Conservation (phyloP, 257 asterid genomes). For the Capsicum baccatum region DNA sequence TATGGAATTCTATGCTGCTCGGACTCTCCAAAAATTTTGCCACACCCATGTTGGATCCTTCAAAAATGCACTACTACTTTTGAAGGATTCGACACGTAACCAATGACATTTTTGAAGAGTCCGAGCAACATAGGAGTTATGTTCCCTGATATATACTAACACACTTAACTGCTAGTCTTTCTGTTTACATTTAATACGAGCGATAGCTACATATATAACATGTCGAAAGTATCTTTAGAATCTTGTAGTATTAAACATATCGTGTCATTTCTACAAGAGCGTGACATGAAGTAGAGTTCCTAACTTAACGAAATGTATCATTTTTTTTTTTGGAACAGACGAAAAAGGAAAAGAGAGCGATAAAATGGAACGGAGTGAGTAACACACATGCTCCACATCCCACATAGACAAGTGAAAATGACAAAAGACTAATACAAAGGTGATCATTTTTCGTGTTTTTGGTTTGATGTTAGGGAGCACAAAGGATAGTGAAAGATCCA, state of each 20-base stretch:
- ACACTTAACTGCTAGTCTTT: background rate
- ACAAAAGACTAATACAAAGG: constrained; percentile 12
- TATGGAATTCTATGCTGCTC: constrained; percentile 13
- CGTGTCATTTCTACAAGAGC: background rate
- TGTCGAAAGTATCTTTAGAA: background rate
- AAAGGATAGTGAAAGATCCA: constrained; percentile 56
- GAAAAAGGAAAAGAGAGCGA: background rate
- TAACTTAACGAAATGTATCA: background rate
- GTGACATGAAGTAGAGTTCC: constrained; percentile 1
- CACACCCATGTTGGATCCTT: no score
- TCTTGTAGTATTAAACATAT: background rate
- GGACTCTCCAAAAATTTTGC: no score
- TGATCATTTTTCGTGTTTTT: constrained; percentile 3
- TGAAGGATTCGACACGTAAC: no score
- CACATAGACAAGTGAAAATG: background rate
- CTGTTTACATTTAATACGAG: background rate
- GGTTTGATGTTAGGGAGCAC: constrained; percentile 42
- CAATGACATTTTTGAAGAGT: no score
- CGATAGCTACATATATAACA: background rate
- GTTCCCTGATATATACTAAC: background rate
- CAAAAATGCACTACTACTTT: no score
- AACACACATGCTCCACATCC: background rate
- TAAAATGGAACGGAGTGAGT: constrained; percentile 6
- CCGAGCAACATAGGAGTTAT: background rate
- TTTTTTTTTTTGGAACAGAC: constrained; percentile 26